phyloP scores from a whole-genome alignment of 2,329 filamentous ascomycete genomes.

The Aspergillus ibericus region DNA sequence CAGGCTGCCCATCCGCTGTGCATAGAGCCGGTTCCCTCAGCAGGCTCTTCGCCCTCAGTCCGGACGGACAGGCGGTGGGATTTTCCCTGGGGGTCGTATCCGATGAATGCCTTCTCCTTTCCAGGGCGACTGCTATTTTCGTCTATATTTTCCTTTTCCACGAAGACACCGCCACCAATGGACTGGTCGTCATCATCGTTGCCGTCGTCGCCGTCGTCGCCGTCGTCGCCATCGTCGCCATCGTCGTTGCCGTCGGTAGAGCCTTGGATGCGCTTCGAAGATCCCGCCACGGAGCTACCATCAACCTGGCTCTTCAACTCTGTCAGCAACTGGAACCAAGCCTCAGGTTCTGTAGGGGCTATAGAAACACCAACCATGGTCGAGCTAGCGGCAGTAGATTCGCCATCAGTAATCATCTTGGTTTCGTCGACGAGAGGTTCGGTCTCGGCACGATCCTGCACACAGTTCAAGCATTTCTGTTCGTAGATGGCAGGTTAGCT shows the following conservation, averaged over 20 bases:
- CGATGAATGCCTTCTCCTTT: conserved; percentile 17
- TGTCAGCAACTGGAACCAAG: background rate
- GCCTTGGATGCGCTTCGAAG: conserved; percentile 2
- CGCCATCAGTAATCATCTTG: conserved; percentile 24
- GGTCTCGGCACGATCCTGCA: conserved; percentile 35
- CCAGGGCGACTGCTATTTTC: conserved; percentile 6
- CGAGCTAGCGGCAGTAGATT: conserved; percentile 10
- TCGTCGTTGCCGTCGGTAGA: conserved; percentile 4
- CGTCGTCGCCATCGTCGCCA: background rate
- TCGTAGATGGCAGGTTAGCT: background rate
- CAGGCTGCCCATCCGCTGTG: conserved; percentile 19
- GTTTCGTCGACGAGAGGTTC: conserved; percentile 35
- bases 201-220: conserved; percentile 7
- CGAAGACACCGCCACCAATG: conserved; percentile 20
- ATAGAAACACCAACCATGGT: conserved; percentile 9
- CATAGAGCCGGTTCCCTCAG: conserved; percentile 11
- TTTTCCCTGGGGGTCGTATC: conserved; percentile 21
- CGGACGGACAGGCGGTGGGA: conserved; percentile 18
- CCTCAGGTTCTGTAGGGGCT: background rate
- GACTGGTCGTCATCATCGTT: conserved; percentile 22
- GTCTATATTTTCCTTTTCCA: conserved; percentile 14
- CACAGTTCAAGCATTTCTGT: conserved; percentile 46
- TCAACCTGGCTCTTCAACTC: conserved; percentile 19
- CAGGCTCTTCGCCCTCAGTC: background rate
- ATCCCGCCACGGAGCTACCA: conserved; percentile 5